phyloP scores from a whole-genome alignment of 2,329 filamentous ascomycete genomes.

The Beauveria varroae region DNA sequence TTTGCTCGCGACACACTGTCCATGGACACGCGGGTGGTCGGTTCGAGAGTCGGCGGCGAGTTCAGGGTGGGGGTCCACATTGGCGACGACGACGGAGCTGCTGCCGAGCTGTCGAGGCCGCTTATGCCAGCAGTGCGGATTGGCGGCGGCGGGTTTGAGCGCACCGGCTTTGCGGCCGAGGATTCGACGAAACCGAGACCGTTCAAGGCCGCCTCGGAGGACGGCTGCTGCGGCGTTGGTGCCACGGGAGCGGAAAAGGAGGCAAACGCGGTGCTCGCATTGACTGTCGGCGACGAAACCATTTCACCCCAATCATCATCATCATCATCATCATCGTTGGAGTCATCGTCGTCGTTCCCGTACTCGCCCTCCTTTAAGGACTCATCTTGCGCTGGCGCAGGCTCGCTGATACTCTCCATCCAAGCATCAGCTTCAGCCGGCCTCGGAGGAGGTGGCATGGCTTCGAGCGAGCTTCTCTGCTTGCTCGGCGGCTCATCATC shows the following conservation, averaged over 20 bases:
- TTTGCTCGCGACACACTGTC: background rate
- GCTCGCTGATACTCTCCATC: background rate
- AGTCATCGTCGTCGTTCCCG: background rate
- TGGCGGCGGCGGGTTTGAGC: background rate
- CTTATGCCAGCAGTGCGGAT: background rate
- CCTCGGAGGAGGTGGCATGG: slow-evolving; percentile 2
- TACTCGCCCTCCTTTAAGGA: background rate
- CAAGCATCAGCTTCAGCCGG: background rate
- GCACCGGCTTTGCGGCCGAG: background rate
- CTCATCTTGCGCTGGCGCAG: background rate
- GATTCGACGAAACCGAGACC: background rate
- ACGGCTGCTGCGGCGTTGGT: background rate
- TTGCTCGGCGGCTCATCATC: background rate
- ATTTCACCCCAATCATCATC: slow-evolving; percentile 57
- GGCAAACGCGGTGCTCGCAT: background rate
- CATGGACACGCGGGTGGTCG: background rate
- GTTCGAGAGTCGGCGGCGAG: background rate
- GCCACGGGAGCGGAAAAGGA: background rate
- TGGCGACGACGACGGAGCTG: background rate
- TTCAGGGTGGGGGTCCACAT: background rate
- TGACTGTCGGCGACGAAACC: slow-evolving; percentile 31
- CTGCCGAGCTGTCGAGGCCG: background rate
- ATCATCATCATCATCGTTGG: slow-evolving; percentile 27
- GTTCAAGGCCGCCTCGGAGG: background rate
- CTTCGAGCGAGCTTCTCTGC: slow-evolving; percentile 16